Evolutionary conservation across 2,329 filamentous ascomycete genomes (phyloP), one percentile per base, ranked within the genome.

Genomic region (Cercospora zeae-maydis): DNA sequence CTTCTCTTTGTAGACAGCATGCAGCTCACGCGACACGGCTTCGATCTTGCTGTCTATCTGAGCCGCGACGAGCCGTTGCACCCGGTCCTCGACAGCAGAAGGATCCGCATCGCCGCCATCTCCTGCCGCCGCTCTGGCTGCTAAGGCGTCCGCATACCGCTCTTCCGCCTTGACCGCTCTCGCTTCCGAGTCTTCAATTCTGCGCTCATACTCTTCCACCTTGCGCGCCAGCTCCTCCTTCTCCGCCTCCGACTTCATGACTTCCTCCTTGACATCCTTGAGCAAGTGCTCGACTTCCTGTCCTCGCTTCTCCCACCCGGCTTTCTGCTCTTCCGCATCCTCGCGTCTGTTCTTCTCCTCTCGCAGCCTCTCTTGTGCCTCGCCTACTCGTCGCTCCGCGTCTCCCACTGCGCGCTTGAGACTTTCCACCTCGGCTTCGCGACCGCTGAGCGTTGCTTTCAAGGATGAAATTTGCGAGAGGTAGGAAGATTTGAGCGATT

Each of bases 391-490:
- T 74, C 92, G 90, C 79, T 99, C 95, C 0, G 95, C 93, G 77
- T 98, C 93, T 5, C 86, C 86, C 31, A 98, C 87, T 0, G 95
- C 92, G 47, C 89, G 87, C 75, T 96, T 96, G 63, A 98, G 83
- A 34, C 90, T 93, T 56, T 88, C 83, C 36, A 95, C 91, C 75
- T 98, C 93, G 5, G 93, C 93, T 75, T 98, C 93, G 72, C 95
- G 96, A 54, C 95, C 95, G 71, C 88, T 93, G 9, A 99, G 82
- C 9, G 91, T 93, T 2, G 95, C 95, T 73, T 91, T 95, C 16
- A 99, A 84, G n/a, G 90, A 92, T 66, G 92, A 96, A 63, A 99
- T 96, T 74, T 98, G 91, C 0, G 93, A 96, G 57, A 96, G 83
- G 71, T 96, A 96, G 24, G 85, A 85, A 0, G 93, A 97, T 76